Evolutionary conservation across 192 early-diverging fungal genomes (phyloP), one percentile per base, ranked within the genome.

Genomic region (Mortierella claussenii): DNA sequence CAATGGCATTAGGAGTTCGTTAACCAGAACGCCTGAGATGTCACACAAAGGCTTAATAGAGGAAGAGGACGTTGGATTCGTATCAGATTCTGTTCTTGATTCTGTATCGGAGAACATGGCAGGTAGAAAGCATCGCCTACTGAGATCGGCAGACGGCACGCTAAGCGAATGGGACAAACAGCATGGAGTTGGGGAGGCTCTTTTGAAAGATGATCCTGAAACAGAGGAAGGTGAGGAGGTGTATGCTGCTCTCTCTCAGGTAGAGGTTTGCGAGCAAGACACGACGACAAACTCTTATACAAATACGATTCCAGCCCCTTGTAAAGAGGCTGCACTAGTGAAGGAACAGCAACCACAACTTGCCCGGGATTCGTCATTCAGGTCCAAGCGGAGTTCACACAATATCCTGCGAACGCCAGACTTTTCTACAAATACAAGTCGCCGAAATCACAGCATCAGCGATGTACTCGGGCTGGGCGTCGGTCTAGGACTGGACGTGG

Each of bases 11-110:
- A n/a, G n/a, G n/a, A n/a, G n/a, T n/a, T 32, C 26, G 15, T 24
- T 11, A 3, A 55, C 24, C 31, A 31, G 3, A 13, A 21, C 31
- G 2, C 46, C 46, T 15, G 69, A 73, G 2, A 65, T 54, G 30
- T 0, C 9, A 12, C 28, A 31, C 37, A 53, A 44, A 15, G 56
- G n/a, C 12, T 36, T 46, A 26, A 55, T 45, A 6, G 63, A 65
- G 11, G 68, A 53, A 6, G 63, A 65, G 11, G 70, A 65, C 48
- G 34, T 65, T 0, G 70, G 70, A 20, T 75, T 75, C 46, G 70
- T 65, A 0, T 65, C 63, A 2, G 70, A 75, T 27, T 75, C 70
- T 4, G 70, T 65, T 23, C 43, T 74, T 26, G 70, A 74, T 30
- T 59, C 61, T 15, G 43, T 51, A 1, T 48, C 70, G 1, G 51